phyloP scores from a whole-genome alignment of 2,329 filamentous ascomycete genomes.

The Fusarium irregulare region DNA sequence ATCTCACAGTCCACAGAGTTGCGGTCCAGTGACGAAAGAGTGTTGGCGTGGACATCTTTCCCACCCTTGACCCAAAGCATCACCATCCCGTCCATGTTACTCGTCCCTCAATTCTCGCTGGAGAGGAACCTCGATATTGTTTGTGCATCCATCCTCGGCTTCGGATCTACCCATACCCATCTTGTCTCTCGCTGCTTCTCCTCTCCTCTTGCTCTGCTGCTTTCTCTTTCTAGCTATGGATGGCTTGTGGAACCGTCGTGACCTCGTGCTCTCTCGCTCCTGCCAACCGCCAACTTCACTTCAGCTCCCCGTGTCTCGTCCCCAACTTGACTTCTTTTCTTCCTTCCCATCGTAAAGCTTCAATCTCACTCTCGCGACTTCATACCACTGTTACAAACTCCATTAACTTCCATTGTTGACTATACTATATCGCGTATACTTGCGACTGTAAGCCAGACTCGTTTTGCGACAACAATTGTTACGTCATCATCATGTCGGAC shows the following conservation, averaged over 20 bases:
- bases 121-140: slow-evolving; percentile 38
- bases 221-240: slow-evolving; percentile 17
- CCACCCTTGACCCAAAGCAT: slow-evolving; percentile 9
- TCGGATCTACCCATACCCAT: slow-evolving; percentile 39
- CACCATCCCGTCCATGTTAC: slow-evolving; percentile 39
- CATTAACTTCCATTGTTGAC: slow-evolving; percentile 12
- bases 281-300: slow-evolving; percentile 40
- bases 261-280: slow-evolving; percentile 43
- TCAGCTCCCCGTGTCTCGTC: slow-evolving; percentile 36
- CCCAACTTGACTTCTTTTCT: slow-evolving; percentile 36
- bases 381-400: slow-evolving; percentile 19
- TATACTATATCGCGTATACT: slow-evolving; percentile 20
- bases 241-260: slow-evolving; percentile 48
- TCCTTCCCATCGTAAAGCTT: slow-evolving; percentile 31
- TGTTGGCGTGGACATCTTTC: slow-evolving; percentile 32
- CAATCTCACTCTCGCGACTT: slow-evolving; percentile 14
- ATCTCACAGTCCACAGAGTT: slow-evolving; percentile 39
- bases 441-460: slow-evolving; percentile 31
- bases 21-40: slow-evolving; percentile 35
- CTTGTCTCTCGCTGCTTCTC: slow-evolving; percentile 21
- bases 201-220: slow-evolving; percentile 10
- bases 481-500: slow-evolving; percentile 53
- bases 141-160: slow-evolving; percentile 33
- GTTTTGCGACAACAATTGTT: slow-evolving; percentile 41
- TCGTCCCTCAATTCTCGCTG: slow-evolving; percentile 38